phyloP scores from a whole-genome alignment of 306 rosid genomes.

The Rosa lucieae region DNA sequence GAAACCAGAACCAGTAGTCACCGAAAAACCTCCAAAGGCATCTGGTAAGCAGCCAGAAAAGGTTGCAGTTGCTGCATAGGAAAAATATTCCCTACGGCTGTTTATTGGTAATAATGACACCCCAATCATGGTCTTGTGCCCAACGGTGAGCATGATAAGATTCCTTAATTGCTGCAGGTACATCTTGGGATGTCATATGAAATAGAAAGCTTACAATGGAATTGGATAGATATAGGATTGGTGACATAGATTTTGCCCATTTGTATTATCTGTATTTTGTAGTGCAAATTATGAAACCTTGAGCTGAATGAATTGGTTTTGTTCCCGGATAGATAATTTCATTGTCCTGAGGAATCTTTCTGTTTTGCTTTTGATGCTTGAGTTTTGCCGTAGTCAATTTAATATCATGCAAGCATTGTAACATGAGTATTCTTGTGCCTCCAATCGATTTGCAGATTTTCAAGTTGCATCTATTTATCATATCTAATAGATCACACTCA shows the following conservation, averaged over 20 bases:
- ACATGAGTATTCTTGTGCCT: background rate
- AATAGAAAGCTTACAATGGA: conserved; percentile 12
- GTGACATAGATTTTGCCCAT: background rate
- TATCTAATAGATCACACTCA: too few species aligned
- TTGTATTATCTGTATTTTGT: conserved; percentile 12
- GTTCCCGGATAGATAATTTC: background rate
- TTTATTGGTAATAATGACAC: conserved; percentile 11
- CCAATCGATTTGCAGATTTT: background rate
- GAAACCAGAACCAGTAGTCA: conserved; percentile 42
- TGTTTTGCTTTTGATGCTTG: background rate
- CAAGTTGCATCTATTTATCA: background rate
- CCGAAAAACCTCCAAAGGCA: conserved; percentile 50
- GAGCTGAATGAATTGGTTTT: conserved; percentile 15
- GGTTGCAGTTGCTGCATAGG: conserved; percentile 60
- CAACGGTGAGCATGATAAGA: conserved; percentile 11
- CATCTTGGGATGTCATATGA: conserved; percentile 25
- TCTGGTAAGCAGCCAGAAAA: conserved; percentile 49
- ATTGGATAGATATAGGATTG: conserved; percentile 3
- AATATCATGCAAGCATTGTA: background rate
- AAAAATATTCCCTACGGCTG: background rate
- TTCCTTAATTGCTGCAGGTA: conserved; percentile 12
- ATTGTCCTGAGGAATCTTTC: conserved; percentile 5
- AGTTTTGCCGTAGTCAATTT: background rate
- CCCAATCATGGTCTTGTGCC: conserved; percentile 9
- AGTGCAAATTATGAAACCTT: conserved; percentile 13